Conservation (phyloP, 2,329 filamentous ascomycete genomes). For the Xylariales sp. region DNA sequence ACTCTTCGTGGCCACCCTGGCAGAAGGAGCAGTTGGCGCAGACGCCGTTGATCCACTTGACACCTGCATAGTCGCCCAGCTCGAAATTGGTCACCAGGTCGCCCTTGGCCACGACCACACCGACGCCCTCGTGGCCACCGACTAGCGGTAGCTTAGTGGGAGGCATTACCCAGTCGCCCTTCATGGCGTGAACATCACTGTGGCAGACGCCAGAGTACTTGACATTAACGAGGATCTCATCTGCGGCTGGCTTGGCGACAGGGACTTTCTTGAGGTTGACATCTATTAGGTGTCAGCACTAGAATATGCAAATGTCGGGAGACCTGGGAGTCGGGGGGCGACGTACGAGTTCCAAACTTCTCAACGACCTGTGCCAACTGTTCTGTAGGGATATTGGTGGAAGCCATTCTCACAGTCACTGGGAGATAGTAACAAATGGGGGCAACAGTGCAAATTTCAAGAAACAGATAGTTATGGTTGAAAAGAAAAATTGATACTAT, state of each 20-base stretch:
- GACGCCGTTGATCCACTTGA: constrained; percentile 91
- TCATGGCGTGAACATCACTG: constrained; percentile 75
- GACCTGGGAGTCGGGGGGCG: background rate
- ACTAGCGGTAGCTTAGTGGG: constrained; percentile 78
- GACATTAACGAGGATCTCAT: constrained; percentile 89
- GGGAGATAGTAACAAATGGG: too few relatives aligned
- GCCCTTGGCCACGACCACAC: constrained; percentile 76
- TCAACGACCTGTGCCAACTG: constrained; percentile 94
- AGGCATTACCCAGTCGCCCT: constrained; percentile 88
- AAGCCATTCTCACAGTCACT: too few relatives aligned
- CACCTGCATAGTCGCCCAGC: constrained; percentile 79
- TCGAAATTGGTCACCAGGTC: constrained; percentile 72
- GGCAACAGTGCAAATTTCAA: too few relatives aligned
- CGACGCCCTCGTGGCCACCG: constrained; percentile 76
- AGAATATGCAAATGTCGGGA: background rate
- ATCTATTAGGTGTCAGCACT: constrained; percentile 32
- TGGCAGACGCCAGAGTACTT: constrained; percentile 90
- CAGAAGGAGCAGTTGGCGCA: constrained; percentile 84
- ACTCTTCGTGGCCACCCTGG: constrained; percentile 73
- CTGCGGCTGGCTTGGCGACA: constrained; percentile 74
- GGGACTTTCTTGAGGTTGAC: constrained; percentile 76
- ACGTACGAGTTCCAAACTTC: constrained; percentile 52
- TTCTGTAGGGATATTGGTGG: constrained; percentile 74
- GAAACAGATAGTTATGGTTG: too few relatives aligned
- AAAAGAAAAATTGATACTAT: too few relatives aligned